phyloP scores from a whole-genome alignment of 306 rosid species.

The Hylodesmum podocarpum region DNA sequence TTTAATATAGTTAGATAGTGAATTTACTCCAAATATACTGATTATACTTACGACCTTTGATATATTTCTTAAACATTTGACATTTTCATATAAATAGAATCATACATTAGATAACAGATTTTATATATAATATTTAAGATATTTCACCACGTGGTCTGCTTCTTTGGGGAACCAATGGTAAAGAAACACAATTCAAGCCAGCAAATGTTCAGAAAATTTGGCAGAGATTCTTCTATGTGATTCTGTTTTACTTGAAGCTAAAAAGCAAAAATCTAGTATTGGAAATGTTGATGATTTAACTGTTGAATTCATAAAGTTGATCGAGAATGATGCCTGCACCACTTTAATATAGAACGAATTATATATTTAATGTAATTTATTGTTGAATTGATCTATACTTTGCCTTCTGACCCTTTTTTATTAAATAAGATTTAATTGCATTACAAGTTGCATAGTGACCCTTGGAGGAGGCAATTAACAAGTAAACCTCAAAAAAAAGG shows the following conservation, averaged over 20 bases:
- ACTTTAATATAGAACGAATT: conserved; percentile 81
- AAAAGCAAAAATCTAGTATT: conserved; percentile 56
- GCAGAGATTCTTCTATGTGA: conserved; percentile 80
- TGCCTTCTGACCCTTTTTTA: conserved; percentile 21
- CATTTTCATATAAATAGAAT: too few relatives aligned
- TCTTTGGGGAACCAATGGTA: conserved; percentile 62
- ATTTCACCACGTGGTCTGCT: conserved; percentile 21
- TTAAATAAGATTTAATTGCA: conserved; percentile 70
- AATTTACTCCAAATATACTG: too few relatives aligned
- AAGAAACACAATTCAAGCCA: conserved; percentile 67
- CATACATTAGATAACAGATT: too few relatives aligned
- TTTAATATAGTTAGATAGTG: too few relatives aligned
- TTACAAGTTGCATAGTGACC: conserved; percentile 81
- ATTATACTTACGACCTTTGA: too few relatives aligned
- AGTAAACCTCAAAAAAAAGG: conserved; percentile 42
- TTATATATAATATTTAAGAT: too few relatives aligned
- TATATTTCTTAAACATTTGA: too few relatives aligned
- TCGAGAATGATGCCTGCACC: conserved; percentile 65
- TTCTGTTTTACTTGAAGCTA: conserved; percentile 82
- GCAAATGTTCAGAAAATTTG: conserved; percentile 69
- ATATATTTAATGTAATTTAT: not conserved
- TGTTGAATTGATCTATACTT: not conserved
- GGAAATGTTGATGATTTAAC: conserved; percentile 70
- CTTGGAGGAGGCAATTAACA: conserved; percentile 66
- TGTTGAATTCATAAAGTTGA: conserved; percentile 46